Base-by-base conservation (phyloP, 1,284 basidiomycete species). In the Albatrellus sp. region DNA sequence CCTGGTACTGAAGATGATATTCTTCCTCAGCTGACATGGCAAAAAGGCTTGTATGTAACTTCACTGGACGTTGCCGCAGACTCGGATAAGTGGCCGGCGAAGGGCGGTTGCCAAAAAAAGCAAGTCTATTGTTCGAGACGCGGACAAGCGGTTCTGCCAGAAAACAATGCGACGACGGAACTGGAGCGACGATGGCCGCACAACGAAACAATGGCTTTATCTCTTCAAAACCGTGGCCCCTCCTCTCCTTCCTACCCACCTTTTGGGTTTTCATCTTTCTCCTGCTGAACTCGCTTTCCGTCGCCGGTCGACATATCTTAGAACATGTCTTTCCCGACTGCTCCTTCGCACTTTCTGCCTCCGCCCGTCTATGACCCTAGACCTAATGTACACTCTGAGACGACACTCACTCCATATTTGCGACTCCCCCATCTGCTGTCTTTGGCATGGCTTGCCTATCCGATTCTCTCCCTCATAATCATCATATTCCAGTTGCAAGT, bases 391-490 rank as follows among this genome's bases (percentile, higher is more conserved):
- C 24, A 20, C 32, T 55, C 59, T 48, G 60, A 62, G 50, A 72
- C 73, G 16, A 70, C 71, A 32, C 75, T 90, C 48, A 79, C 70
- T 48, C 88, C 90, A 7, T 93, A 90, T 60, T 80, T 96, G 33
- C 74, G 82, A 46, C 80, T 93, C 11, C 70, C 76, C 19, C 80
- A 93, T 51, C 72, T 90, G 35, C 74, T 93, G 38, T 84, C 86
- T 19, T 75, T 94, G 17, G 75, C 88, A 52, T 86, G 89, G 77
- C 80, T 88, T 28, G 84, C 84, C 17, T 86, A 84, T 56, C 84
- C 85, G 29, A 77, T 94, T 24, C 67, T 94, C 32, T 90, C 90
- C 9, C 76, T 96, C 47, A 60, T 92, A 51, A 90, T 96, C 57
- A 77, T 93, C 57, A 82, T 81, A 29, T 88, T 90, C 54, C 74